Conservation (phyloP, 2,329 filamentous ascomycete genomes). For the Clonostachys chloroleuca region DNA sequence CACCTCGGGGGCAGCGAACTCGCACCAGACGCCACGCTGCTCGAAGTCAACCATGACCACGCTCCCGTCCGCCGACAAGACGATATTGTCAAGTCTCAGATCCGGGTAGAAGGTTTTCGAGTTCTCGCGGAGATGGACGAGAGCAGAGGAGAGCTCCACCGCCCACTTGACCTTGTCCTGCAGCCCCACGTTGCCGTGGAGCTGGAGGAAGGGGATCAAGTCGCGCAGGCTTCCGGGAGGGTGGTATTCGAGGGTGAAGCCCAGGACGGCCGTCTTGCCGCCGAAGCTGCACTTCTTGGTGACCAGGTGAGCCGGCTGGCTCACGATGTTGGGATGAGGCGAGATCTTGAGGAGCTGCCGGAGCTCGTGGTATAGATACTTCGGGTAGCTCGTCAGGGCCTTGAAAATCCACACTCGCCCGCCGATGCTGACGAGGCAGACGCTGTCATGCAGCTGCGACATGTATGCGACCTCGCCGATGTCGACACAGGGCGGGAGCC, state of each 20-base stretch:
- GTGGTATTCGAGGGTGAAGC: slow-evolving; percentile 53
- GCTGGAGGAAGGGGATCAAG: slow-evolving; percentile 43
- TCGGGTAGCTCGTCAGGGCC: slow-evolving; percentile 50
- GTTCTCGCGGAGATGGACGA: slow-evolving; percentile 42
- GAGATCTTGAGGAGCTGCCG: slow-evolving; percentile 46
- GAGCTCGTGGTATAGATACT: slow-evolving; percentile 59
- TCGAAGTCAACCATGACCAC: slow-evolving; percentile 58
- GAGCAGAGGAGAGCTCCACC: slow-evolving; percentile 43
- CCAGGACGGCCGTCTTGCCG: slow-evolving; percentile 47
- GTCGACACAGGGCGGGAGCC: slow-evolving; percentile 41
- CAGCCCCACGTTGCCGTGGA: slow-evolving; percentile 35
- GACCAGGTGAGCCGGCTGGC: slow-evolving; percentile 46
- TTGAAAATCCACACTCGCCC: slow-evolving; percentile 49
- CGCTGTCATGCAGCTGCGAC: slow-evolving; percentile 53
- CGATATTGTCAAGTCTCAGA: slow-evolving; percentile 55
- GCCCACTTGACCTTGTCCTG: slow-evolving; percentile 48
- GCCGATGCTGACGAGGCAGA: slow-evolving; percentile 45
- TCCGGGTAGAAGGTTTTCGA: slow-evolving; percentile 51
- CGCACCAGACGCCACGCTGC: slow-evolving; percentile 58
- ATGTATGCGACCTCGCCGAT: slow-evolving; percentile 44
- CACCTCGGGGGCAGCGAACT: slow-evolving; percentile 56
- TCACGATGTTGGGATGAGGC: slow-evolving; percentile 48
- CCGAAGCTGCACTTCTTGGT: slow-evolving; percentile 53
- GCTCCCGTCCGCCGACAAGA: slow-evolving; percentile 40
- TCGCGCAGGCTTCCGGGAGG: slow-evolving; percentile 50